These are phyloP conservation scores for Polychytrium aggregatum DNA, from an alignment of 192 early-diverging fungal genomes.

Conservation along the genomic window DNA sequence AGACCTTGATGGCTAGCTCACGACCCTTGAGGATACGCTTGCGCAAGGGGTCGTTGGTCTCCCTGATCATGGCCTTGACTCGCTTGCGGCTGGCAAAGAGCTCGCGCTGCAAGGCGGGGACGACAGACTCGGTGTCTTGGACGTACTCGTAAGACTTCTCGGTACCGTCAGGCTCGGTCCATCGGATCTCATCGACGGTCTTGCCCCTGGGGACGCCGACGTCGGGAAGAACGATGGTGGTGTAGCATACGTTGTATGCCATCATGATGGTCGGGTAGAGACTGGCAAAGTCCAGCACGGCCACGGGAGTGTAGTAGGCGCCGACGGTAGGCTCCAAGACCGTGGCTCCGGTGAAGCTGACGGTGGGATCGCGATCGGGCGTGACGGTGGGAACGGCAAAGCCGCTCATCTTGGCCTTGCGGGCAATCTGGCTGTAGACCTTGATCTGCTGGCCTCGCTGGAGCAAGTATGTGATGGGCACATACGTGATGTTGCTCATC, in stretches of 20 bases:
- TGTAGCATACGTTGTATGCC: slow-evolving; percentile 6
- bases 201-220: neutral
- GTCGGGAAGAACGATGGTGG: neutral
- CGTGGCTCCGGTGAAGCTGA: neutral
- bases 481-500: neutral
- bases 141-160: neutral
- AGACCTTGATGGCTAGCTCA: neutral
- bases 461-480: neutral
- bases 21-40: neutral
- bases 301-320: neutral
- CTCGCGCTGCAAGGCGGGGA: neutral
- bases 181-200: neutral
- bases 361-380: neutral
- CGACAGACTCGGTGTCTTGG: neutral
- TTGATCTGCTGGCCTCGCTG: slow-evolving; percentile 4
- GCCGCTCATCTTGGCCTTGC: neutral
- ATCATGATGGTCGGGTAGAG: slow-evolving; percentile 2
- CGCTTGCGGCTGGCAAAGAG: neutral
- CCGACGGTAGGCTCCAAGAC: neutral
- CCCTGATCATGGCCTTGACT: neutral
- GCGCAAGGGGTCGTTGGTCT: neutral
- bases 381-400: neutral
- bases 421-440: neutral
- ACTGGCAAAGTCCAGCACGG: slow-evolving; percentile 5
- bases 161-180: neutral